Evolutionary conservation across 1,284 basidiomycete genomes (phyloP), one percentile per base, ranked within the genome.

Genomic region (Boletus smithii): DNA sequence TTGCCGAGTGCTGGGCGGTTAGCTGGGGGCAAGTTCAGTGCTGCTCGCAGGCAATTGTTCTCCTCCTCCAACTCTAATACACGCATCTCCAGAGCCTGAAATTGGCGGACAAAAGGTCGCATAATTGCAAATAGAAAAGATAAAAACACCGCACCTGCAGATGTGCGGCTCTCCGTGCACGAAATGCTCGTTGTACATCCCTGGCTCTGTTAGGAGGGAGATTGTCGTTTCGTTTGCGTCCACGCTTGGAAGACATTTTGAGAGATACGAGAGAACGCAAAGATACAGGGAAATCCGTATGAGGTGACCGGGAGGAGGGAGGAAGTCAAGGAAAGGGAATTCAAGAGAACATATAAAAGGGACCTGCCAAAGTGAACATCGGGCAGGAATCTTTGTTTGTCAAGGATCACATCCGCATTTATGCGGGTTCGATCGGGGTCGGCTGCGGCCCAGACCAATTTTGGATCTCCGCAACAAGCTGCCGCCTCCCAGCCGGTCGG

Each of bases 151-250:
- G 59, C 65, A 88, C 87, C 71, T 88, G 82, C 45, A 95, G 77
- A 69, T 95, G 91, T 51, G 91, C 90, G 51, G 90, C 90, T 59
- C 92, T 82, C 54, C 93, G 78, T 22, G 92, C 90, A 57, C 92
- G 81, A 73, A 95, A 97, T 3, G 92, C 92, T 56, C 92, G 76
- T 68, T 97, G 92, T 26, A 95, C 91, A 65, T 95, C 92, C 48
- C 92, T 75, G 24, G 93, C 92, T 53, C 92, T 83, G 62, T 94
- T 94, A 29, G 91, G 91, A 54, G 91, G 91, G 32, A 95, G 81
- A 62, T 88, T 88, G 70, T 94, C 89, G 71, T 95, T 94, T 66
- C 91, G 80, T 67, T 94, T 94, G 62, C 91, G 83, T 53, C 91
- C 91, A 59, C 91, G 83, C 70, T 88, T 90, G 50, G 87, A 89